phyloP scores from a whole-genome alignment of 2,329 filamentous ascomycete genomes.

The Penicillium sp. region DNA sequence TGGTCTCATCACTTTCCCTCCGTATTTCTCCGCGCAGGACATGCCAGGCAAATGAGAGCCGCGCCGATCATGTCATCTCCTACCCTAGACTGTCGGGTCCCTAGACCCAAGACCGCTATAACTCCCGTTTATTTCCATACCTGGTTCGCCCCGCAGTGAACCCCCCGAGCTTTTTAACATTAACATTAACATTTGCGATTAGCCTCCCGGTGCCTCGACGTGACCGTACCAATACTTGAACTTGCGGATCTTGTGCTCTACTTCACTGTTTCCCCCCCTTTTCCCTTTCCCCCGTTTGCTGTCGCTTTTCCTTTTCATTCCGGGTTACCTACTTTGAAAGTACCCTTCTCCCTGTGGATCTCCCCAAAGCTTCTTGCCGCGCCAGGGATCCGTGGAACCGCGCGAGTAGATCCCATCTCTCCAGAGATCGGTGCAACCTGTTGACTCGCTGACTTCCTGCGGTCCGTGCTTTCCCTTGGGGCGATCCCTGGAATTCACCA shows the following conservation, averaged over 20 bases:
- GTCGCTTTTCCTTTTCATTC: too few species aligned
- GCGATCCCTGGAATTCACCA: conserved; percentile 21
- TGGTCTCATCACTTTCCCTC: conserved; percentile 5
- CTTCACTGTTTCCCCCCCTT: neutral
- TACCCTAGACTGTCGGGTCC: neutral
- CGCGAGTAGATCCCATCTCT: conserved; percentile 26
- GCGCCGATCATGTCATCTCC: neutral
- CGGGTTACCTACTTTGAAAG: neutral
- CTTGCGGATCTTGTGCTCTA: neutral
- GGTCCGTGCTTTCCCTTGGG: conserved; percentile 22
- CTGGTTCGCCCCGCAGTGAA: conserved; percentile 10
- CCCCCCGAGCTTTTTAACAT: conserved; percentile 12
- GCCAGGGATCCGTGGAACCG: conserved; percentile 26
- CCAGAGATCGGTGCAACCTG: conserved; percentile 26
- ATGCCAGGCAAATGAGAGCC: neutral
- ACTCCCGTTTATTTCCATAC: neutral
- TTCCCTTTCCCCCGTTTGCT: neutral
- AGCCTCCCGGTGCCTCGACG: conserved; percentile 12
- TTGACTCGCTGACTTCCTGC: conserved; percentile 21
- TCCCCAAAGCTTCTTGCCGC: conserved; percentile 27
- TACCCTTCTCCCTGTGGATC: conserved; percentile 6
- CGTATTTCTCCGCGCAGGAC: conserved; percentile 17
- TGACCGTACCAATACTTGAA: neutral
- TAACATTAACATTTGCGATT: conserved; percentile 16
- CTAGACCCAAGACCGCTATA: neutral